Conservation (phyloP, 768 basidiomycete genomes). For the Mycena venus region DNA sequence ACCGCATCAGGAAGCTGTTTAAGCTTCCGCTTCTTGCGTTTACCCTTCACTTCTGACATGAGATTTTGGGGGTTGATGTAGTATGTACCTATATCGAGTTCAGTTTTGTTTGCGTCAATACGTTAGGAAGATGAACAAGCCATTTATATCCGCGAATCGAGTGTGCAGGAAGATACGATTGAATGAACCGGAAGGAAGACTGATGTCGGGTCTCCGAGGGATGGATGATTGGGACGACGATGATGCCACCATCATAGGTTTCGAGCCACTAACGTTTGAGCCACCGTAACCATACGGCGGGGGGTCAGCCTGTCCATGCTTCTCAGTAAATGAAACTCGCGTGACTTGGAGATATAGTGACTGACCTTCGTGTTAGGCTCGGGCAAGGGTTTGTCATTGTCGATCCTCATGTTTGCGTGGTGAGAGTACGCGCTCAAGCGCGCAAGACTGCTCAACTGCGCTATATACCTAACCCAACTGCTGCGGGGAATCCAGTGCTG, state of each 20-base stretch:
- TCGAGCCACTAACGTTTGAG: not conserved
- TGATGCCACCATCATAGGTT: slow-evolving; percentile 21
- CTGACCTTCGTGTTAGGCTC: slow-evolving; percentile 9
- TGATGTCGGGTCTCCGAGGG: slow-evolving; percentile 11
- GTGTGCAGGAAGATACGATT: slow-evolving; percentile 18
- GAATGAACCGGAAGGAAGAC: slow-evolving; percentile 25
- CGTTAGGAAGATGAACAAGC: not conserved
- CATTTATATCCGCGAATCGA: slow-evolving; percentile 28
- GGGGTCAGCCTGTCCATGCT: not conserved
- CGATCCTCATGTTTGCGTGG: not conserved
- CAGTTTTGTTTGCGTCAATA: not conserved
- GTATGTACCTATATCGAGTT: slow-evolving; percentile 21
- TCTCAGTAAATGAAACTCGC: not conserved
- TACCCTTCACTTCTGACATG: not conserved
- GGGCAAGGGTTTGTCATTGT: not conserved
- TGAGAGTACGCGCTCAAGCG: too few species aligned
- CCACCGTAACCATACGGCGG: slow-evolving; percentile 22
- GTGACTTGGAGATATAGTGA: too few species aligned
- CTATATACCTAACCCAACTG: slow-evolving; percentile 1
- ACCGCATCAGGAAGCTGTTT: slow-evolving; percentile 27
- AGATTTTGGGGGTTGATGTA: slow-evolving; percentile 20
- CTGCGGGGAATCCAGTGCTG: slow-evolving; percentile 5
- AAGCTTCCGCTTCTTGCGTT: slow-evolving; percentile 19
- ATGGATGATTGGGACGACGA: not conserved
- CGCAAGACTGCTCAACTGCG: not conserved